phyloP scores from a whole-genome alignment of 2,329 filamentous ascomycete genomes.

The Trichoderma citrinoviride region DNA sequence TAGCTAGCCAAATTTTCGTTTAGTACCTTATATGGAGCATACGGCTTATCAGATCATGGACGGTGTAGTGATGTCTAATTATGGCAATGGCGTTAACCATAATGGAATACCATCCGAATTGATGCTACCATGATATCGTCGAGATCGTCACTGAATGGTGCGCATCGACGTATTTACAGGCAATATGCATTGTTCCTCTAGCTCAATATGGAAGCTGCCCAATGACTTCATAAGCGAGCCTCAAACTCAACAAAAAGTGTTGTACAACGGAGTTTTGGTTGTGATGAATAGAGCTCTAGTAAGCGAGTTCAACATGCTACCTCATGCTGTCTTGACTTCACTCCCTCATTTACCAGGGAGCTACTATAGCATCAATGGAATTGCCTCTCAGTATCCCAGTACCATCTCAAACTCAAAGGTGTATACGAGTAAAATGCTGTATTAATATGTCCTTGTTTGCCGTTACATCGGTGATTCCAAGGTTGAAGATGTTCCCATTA shows the following conservation, averaged over 20 bases:
- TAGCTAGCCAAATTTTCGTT: neutral
- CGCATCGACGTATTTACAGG: neutral
- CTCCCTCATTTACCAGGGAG: no score
- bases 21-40: neutral
- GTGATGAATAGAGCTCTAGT: neutral
- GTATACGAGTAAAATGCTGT: neutral
- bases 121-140: neutral
- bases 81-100: neutral
- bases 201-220: conserved; percentile 5
- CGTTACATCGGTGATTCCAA: neutral
- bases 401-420: no score
- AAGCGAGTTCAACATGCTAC: neutral
- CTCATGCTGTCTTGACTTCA: rapidly evolving
- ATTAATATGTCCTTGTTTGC: neutral
- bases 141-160: neutral
- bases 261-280: neutral
- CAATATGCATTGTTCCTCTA: neutral
- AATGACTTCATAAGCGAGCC: neutral
- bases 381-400: no score
- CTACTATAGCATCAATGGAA: no score
- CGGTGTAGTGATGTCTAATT: neutral
- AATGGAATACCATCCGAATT: neutral
- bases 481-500: neutral
- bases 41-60: neutral
- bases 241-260: no score